phyloP scores from a whole-genome alignment of 768 basidiomycete genomes.

The Thelephora aurantiotincta region DNA sequence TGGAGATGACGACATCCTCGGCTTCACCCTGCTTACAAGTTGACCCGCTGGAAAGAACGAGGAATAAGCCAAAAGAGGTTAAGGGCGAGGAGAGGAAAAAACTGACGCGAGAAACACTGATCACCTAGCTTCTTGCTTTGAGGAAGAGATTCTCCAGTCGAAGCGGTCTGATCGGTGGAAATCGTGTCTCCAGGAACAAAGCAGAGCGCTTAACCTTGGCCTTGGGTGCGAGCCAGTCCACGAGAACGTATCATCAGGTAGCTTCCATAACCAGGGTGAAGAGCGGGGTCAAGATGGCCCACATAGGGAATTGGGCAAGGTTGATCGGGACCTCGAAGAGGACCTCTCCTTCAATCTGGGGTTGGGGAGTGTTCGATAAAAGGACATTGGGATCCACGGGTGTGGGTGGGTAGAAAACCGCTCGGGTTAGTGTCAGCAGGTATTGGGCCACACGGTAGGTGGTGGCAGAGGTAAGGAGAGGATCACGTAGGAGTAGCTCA shows the following conservation, averaged over 20 bases:
- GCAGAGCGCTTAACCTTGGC: too few relatives aligned
- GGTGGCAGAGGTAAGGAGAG: conserved; percentile 19
- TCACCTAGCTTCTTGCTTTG: too few relatives aligned
- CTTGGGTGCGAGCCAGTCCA: too few relatives aligned
- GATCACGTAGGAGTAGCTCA: conserved; percentile 42
- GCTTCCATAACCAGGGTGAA: conserved; percentile 58
- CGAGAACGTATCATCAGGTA: conserved; percentile 57
- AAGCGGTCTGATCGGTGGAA: too few relatives aligned
- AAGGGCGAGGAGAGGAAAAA: too few relatives aligned
- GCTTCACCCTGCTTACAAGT: too few relatives aligned
- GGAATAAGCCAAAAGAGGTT: too few relatives aligned
- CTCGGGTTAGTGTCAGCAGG: conserved; percentile 8
- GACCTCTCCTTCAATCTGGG: conserved; percentile 13
- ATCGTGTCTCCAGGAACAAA: too few relatives aligned
- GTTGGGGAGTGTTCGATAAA: conserved; percentile 51
- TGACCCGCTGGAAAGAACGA: too few relatives aligned
- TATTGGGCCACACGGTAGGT: conserved; percentile 15
- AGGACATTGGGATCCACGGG: conserved; percentile 26
- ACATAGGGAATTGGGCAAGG: conserved; percentile 45
- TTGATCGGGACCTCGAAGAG: conserved; percentile 22
- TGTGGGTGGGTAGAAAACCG: conserved; percentile 20
- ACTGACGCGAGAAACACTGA: too few relatives aligned
- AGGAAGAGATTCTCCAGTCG: too few relatives aligned
- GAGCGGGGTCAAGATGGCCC: conserved; percentile 54
- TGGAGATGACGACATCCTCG: too few relatives aligned